phyloP scores from a whole-genome alignment of 1,284 basidiomycete species.

The Filobasidium uniguttulatum region DNA sequence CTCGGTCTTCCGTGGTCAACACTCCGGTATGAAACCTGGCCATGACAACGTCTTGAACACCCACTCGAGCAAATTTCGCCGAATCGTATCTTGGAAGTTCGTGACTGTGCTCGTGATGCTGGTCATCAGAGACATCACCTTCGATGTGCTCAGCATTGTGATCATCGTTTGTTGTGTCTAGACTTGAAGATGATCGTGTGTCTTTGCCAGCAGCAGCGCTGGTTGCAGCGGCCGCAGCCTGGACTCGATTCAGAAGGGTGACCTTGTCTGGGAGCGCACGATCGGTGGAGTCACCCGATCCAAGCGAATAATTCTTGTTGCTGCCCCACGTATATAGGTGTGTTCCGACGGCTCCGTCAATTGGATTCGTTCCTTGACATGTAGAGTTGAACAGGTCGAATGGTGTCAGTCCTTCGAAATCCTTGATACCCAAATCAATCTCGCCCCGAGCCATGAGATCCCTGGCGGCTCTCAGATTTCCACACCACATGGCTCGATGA shows the following conservation, averaged over 20 bases:
- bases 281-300: conserved; percentile 67
- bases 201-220: not conserved
- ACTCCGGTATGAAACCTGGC: conserved; percentile 68
- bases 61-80: conserved; percentile 39
- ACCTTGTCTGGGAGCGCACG: conserved; percentile 69
- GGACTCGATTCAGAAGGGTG: conserved; percentile 39
- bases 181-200: not conserved
- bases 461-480: conserved; percentile 67
- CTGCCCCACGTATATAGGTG: conserved; percentile 84
- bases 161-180: conserved; percentile 17
- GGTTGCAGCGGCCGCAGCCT: conserved; percentile 26
- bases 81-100: not conserved
- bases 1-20: conserved; percentile 55
- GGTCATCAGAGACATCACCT: not conserved
- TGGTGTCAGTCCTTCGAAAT: conserved; percentile 78
- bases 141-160: conserved; percentile 12
- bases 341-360: conserved; percentile 38
- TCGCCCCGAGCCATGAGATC: conserved; percentile 62
- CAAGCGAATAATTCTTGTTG: conserved; percentile 75
- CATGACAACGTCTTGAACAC: conserved; percentile 59
- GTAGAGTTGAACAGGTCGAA: conserved; percentile 92
- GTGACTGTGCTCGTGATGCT: not conserved
- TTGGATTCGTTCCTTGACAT: conserved; percentile 50
- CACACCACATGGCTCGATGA: conserved; percentile 77
- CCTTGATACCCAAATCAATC: conserved; percentile 62